Percentiles rank a stretch among this genome's conserved stretches.
Evolutionary conservation across 2,329 filamentous ascomycete genomes (phyloP).

Genomic region (Fonsecaea monophora): DNA sequence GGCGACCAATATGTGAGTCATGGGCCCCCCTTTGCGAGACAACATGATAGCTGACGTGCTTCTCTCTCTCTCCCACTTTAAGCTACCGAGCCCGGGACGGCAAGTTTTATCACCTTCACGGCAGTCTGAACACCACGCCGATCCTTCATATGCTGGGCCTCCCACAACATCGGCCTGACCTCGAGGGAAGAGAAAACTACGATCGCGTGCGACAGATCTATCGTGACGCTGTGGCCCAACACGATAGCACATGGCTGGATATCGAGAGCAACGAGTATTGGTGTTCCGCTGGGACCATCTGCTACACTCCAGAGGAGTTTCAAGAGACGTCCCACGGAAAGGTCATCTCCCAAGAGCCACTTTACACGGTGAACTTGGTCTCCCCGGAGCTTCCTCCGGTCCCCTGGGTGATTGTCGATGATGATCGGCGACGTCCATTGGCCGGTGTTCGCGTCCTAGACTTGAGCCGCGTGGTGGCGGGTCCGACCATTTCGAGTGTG

Average conservation of each 20-base stretch:
- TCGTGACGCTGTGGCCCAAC: background rate
- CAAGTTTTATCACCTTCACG: background rate
- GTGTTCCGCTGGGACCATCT: background rate
- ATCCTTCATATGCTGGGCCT: background rate
- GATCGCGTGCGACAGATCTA: background rate
- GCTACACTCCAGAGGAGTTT: background rate
- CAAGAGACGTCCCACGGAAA: background rate
- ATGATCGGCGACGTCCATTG: constrained; percentile 38
- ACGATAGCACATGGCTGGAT: background rate
- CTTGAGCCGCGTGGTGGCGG: constrained; percentile 53
- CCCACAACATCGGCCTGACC: background rate
- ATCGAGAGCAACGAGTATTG: background rate
- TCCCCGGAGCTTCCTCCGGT: too few species aligned
- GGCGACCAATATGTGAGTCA: too few species aligned
- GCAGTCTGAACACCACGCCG: background rate
- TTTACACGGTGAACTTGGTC: too few species aligned
- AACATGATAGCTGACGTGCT: too few species aligned
- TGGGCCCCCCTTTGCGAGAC: too few species aligned
- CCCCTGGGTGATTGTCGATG: too few species aligned
- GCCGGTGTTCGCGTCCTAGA: constrained; percentile 59
- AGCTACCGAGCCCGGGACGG: too few species aligned
- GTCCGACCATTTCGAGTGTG: constrained; percentile 50
- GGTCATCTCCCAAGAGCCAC: background rate
- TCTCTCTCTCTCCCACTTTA: too few species aligned
- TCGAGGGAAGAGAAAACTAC: background rate